These are phyloP conservation scores for Clitocybe nebularis DNA, from an alignment of 1,284 basidiomycete species.

Conservation along the genomic window DNA sequence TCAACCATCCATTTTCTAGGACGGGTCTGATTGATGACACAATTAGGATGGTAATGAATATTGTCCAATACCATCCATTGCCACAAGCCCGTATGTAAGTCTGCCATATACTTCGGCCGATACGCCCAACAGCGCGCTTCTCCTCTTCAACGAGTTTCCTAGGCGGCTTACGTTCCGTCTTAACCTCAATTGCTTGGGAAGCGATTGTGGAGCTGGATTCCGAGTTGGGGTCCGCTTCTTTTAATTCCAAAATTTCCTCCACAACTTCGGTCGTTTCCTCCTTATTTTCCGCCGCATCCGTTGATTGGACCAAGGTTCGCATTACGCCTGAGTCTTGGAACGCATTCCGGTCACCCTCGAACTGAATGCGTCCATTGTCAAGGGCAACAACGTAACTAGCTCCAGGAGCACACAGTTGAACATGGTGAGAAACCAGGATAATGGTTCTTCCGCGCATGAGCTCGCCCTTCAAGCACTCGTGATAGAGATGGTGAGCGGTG, in stretches of 20 bases:
- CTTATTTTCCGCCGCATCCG: constrained; percentile 40
- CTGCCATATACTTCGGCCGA: constrained; percentile 76
- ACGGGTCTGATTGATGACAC: constrained; percentile 74
- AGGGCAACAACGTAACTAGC: constrained; percentile 76
- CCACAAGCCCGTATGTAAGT: constrained; percentile 77
- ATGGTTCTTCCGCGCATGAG: constrained; percentile 77
- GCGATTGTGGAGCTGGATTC: constrained; percentile 50
- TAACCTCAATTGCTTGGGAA: constrained; percentile 33
- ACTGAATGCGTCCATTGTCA: constrained; percentile 83
- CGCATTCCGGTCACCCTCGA: constrained; percentile 61
- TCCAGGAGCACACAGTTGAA: constrained; percentile 71
- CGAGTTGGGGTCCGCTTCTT: constrained; percentile 32
- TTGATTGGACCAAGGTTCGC: constrained; percentile 63
- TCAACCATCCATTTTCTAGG: constrained; percentile 80
- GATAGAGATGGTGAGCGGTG: constrained; percentile 82
- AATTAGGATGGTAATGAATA: constrained; percentile 57
- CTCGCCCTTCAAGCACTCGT: constrained; percentile 82
- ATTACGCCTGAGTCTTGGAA: constrained; percentile 71
- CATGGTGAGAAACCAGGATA: constrained; percentile 87
- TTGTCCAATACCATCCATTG: constrained; percentile 63
- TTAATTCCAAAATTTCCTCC: constrained; percentile 23
- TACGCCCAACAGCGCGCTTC: constrained; percentile 80
- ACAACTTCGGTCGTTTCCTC: constrained; percentile 36
- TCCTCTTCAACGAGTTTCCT: constrained; percentile 91
- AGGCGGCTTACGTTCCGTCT: constrained; percentile 62